Conservation (phyloP, 768 basidiomycete species). For the Phlebiopsis gigantea region DNA sequence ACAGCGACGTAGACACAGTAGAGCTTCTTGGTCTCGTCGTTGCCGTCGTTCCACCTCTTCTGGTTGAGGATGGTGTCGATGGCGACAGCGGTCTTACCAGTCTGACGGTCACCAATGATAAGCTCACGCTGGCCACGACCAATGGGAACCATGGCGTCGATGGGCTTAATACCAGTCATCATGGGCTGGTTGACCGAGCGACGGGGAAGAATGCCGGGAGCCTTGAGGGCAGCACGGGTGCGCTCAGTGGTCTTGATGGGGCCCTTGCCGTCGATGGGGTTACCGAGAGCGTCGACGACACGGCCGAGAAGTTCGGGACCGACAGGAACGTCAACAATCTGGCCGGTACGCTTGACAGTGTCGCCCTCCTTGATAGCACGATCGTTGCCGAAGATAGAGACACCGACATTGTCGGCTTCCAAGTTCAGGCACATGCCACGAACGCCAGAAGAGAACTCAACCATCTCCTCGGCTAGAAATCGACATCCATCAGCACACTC, state of each 20-base stretch:
- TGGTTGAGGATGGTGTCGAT: slow-evolving; percentile 99
- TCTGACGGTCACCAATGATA: slow-evolving; percentile 99
- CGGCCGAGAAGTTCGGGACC: slow-evolving; percentile 96
- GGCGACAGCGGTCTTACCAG: slow-evolving; percentile 98
- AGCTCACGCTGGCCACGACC: slow-evolving; percentile 99
- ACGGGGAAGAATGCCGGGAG: slow-evolving; percentile 98
- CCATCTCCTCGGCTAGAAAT: slow-evolving; percentile 94
- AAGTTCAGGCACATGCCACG: slow-evolving; percentile 99
- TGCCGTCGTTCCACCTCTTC: slow-evolving; percentile 98
- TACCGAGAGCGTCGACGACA: slow-evolving; percentile 98
- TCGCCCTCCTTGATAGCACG: slow-evolving; percentile 99
- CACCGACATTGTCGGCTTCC: slow-evolving; percentile 99
- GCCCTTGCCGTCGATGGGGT: slow-evolving; percentile 99
- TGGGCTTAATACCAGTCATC: slow-evolving; percentile 99
- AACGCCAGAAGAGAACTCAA: slow-evolving; percentile 99
- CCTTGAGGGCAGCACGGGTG: slow-evolving; percentile 96
- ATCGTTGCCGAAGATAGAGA: slow-evolving; percentile 95
- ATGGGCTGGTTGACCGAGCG: slow-evolving; percentile 99
- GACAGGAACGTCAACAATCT: slow-evolving; percentile 99
- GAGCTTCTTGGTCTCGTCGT: slow-evolving; percentile 95
- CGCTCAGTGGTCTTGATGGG: slow-evolving; percentile 92
- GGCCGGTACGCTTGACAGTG: slow-evolving; percentile 99
- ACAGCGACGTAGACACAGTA: slow-evolving; percentile 99
- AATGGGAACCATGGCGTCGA: slow-evolving; percentile 99
- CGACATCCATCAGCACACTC: background rate